A percentile compares a stretch with the other conserved stretches of the same genome.
Conservation (phyloP, 208 protist species). For the Strigomonas galati region DNA sequence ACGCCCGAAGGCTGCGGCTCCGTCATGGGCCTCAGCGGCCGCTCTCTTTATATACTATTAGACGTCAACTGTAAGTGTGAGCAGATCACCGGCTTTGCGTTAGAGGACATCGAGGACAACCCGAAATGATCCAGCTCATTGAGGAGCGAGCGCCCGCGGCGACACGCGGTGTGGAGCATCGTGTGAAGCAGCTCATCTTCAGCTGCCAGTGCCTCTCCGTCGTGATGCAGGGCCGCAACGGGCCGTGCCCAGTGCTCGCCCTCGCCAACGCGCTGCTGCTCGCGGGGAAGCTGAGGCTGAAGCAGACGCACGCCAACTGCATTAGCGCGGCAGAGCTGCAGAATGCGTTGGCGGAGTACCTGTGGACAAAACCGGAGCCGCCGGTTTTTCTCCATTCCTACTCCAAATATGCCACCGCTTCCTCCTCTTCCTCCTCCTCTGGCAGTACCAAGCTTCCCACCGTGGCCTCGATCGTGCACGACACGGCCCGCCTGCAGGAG, state of each 20-base stretch:
- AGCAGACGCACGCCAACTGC: conserved; percentile 14
- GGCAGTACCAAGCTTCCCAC: background rate
- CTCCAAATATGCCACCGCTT: no score
- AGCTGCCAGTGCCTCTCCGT: conserved; percentile 20
- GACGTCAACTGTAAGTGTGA: background rate
- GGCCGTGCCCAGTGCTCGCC: conserved; percentile 42
- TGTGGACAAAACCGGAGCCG: background rate
- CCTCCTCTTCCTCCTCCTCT: no score
- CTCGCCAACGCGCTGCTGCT: conserved; percentile 39
- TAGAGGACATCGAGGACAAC: background rate
- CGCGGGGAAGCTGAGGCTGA: conserved; percentile 10
- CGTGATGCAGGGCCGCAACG: conserved; percentile 34
- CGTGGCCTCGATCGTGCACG: conserved; percentile 15
- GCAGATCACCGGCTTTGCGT: background rate
- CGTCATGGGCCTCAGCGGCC: background rate
- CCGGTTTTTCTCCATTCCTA: background rate
- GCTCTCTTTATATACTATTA: background rate
- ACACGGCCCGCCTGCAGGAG: conserved; percentile 7
- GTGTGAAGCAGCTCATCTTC: conserved; percentile 28
- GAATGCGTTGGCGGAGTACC: conserved; percentile 7
- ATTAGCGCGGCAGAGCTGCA: conserved; percentile 4
- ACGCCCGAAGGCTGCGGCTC: background rate
- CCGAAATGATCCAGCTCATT: background rate
- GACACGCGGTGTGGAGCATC: conserved; percentile 19
- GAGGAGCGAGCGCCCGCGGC: background rate